Percentiles rank a stretch among this genome's conserved stretches.
Conservation (phyloP, 1,284 basidiomycete genomes). For the Marasmius oreades region DNA sequence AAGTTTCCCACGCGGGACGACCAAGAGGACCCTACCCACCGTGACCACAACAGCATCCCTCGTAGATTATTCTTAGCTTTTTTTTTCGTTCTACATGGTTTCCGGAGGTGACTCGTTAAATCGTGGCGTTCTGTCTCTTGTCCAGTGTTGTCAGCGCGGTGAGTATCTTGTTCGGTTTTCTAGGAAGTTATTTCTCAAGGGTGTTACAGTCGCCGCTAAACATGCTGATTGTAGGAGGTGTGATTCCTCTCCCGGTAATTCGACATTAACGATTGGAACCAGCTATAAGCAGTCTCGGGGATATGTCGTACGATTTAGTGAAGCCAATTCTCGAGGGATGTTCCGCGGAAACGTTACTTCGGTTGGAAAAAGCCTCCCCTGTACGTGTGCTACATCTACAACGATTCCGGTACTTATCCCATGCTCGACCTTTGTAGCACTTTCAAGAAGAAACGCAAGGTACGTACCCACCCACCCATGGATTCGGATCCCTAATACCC, state of each 20-base stretch:
- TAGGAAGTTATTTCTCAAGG: constrained; percentile 31
- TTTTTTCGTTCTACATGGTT: constrained; percentile 10
- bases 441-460: constrained; percentile 57
- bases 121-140: constrained; percentile 41
- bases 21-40: not conserved
- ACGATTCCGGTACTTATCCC: constrained; percentile 14
- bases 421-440: constrained; percentile 37
- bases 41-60: not conserved
- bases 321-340: constrained; percentile 71
- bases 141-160: constrained; percentile 38
- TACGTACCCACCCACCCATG: constrained; percentile 20
- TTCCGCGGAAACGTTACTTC: constrained; percentile 60
- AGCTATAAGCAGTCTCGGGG: constrained; percentile 59
- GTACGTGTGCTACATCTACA: constrained; percentile 38
- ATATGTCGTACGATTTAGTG: constrained; percentile 58
- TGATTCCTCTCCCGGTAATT: not conserved
- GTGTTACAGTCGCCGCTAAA: constrained; percentile 42
- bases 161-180: constrained; percentile 37
- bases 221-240: constrained; percentile 50
- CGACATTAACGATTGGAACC: constrained; percentile 5
- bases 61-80: not conserved
- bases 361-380: constrained; percentile 64
- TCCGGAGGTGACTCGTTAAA: constrained; percentile 19
- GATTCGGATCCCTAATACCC: not conserved
- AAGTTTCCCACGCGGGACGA: not conserved